Conservation (phyloP, 371 early-diverging fungal species). For the Mucor sp. region DNA sequence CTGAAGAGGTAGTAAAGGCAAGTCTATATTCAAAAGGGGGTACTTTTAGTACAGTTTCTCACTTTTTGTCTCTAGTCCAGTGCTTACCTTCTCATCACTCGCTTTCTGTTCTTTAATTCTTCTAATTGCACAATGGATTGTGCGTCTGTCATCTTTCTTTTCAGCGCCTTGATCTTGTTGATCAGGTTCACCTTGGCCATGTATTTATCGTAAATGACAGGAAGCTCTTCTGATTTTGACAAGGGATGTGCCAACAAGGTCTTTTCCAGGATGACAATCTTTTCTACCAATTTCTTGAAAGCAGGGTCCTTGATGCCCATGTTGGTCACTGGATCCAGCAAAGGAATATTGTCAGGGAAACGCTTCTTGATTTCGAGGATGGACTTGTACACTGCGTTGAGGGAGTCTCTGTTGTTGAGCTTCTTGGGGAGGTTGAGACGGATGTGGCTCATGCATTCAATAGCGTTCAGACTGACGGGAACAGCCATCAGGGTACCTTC, state of each 20-base stretch:
- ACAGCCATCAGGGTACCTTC: slow-evolving; percentile 57
- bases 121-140: slow-evolving; percentile 88
- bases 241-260: slow-evolving; percentile 66
- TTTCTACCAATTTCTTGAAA: slow-evolving; percentile 76
- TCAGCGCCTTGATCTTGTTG: slow-evolving; percentile 63
- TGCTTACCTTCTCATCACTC: slow-evolving; percentile 77
- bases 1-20: slow-evolving; percentile 79
- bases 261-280: slow-evolving; percentile 72
- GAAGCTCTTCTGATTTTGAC: slow-evolving; percentile 54
- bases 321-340: slow-evolving; percentile 88
- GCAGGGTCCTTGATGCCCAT: slow-evolving; percentile 85
- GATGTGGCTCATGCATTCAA: slow-evolving; percentile 79
- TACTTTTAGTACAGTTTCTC: neutral
- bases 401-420: slow-evolving; percentile 56
- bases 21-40: slow-evolving; percentile 49
- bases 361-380: slow-evolving; percentile 75
- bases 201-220: slow-evolving; percentile 65
- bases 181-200: slow-evolving; percentile 60
- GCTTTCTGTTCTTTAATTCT: slow-evolving; percentile 88
- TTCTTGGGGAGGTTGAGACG: slow-evolving; percentile 80
- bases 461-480: slow-evolving; percentile 72
- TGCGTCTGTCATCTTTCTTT: slow-evolving; percentile 75
- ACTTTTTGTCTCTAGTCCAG: neutral
- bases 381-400: slow-evolving; percentile 69
- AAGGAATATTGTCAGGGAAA: slow-evolving; percentile 75